These are phyloP conservation scores for Galerina marginata DNA, from an alignment of 768 basidiomycete genomes.

Conservation along the genomic window DNA sequence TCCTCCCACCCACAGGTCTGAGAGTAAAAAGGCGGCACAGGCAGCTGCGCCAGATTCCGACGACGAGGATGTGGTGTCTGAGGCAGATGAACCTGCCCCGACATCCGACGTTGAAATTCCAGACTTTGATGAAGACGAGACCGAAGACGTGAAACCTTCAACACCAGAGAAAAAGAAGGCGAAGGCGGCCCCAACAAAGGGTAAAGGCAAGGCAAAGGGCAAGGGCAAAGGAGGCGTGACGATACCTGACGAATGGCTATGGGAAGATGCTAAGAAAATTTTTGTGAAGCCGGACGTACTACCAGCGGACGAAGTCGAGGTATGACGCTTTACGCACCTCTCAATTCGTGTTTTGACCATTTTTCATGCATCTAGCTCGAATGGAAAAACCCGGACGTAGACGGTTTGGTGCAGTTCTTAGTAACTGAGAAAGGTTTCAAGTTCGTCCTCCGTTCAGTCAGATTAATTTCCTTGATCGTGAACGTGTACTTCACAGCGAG, in stretches of 20 bases:
- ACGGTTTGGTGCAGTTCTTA: constrained; percentile 92
- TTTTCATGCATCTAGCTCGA: constrained; percentile 64
- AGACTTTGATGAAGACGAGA: constrained; percentile 31
- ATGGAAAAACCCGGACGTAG: constrained; percentile 92
- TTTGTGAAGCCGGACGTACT: constrained; percentile 91
- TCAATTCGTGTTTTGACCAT: neutral
- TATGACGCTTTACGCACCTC: constrained; percentile 51
- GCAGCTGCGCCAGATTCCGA: constrained; percentile 31
- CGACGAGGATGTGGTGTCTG: constrained; percentile 31
- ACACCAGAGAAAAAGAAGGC: constrained; percentile 40
- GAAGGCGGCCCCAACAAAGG: constrained; percentile 37
- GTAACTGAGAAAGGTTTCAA: constrained; percentile 97
- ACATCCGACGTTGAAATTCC: constrained; percentile 52
- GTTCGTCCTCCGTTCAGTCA: constrained; percentile 49
- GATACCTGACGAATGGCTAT: constrained; percentile 96
- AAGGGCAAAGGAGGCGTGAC: constrained; percentile 79
- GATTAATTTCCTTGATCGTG: neutral
- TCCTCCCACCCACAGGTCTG: constrained; percentile 38
- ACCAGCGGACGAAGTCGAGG: constrained; percentile 86
- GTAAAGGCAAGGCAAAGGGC: constrained; percentile 51
- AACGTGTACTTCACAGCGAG: constrained; percentile 61
- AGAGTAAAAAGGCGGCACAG: constrained; percentile 43
- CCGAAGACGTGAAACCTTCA: constrained; percentile 30
- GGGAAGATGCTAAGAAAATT: constrained; percentile 91
- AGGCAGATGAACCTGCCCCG: constrained; percentile 45